phyloP scores from a whole-genome alignment of 805 yeast species.

The Kuraishia floccosa region DNA sequence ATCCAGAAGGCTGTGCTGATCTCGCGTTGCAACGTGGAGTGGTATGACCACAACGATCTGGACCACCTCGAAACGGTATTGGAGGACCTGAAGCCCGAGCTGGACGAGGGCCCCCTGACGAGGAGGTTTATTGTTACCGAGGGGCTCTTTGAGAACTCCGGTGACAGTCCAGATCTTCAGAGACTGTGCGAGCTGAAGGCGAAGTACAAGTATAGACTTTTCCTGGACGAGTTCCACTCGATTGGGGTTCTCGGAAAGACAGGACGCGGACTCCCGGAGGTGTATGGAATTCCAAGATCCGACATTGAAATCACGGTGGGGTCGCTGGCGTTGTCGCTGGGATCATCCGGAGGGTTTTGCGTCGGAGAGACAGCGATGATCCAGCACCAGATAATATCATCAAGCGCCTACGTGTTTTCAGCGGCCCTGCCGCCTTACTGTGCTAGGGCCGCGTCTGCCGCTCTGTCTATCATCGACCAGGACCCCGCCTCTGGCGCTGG shows the following conservation, averaged over 20 bases:
- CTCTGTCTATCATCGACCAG: constrained; percentile 29
- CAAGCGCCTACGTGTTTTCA: constrained; percentile 84
- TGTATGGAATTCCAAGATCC: constrained; percentile 50
- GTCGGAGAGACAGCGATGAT: constrained; percentile 78
- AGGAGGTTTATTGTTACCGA: constrained; percentile 89
- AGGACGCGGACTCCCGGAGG: constrained; percentile 83
- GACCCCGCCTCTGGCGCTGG: constrained; percentile 20
- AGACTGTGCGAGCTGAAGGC: constrained; percentile 63
- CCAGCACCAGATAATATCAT: constrained; percentile 84
- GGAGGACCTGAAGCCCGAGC: constrained; percentile 44
- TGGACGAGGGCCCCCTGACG: constrained; percentile 65
- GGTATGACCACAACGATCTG: constrained; percentile 84
- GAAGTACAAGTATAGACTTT: constrained; percentile 74
- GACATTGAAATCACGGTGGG: constrained; percentile 84
- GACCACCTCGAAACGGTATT: constrained; percentile 66
- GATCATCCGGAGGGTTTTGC: constrained; percentile 89
- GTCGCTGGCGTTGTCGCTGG: constrained; percentile 70
- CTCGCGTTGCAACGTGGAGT: constrained; percentile 76
- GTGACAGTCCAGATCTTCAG: constrained; percentile 67
- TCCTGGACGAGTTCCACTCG: constrained; percentile 81
- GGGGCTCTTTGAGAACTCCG: constrained; percentile 73
- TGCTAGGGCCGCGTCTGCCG: constrained; percentile 52
- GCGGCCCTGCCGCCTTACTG: constrained; percentile 92
- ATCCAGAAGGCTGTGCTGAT: constrained; percentile 83
- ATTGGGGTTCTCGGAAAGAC: constrained; percentile 76